phyloP scores from a whole-genome alignment of 192 early-diverging fungal species.

The Coemansia sp. region DNA sequence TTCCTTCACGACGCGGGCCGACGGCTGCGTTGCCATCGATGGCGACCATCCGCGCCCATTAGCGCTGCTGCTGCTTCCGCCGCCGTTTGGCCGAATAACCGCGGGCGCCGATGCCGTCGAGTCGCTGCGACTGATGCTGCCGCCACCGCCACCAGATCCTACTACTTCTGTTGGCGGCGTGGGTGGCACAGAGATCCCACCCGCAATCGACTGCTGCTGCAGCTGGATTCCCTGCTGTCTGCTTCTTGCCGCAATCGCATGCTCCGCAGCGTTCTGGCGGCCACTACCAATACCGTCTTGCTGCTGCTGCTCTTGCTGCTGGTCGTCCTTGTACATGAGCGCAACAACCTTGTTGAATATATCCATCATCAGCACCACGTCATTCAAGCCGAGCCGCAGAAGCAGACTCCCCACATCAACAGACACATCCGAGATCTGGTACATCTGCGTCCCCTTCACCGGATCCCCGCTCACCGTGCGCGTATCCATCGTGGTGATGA shows the following conservation, averaged over 20 bases:
- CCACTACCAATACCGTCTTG: not conserved
- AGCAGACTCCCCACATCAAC: slow-evolving; percentile 79
- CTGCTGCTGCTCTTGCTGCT: not conserved
- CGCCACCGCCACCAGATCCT: not conserved
- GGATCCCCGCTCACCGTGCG: slow-evolving; percentile 60
- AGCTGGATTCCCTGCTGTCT: not conserved
- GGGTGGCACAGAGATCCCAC: not conserved
- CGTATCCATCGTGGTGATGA: slow-evolving; percentile 78
- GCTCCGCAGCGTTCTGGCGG: not conserved
- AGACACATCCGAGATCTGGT: slow-evolving; percentile 64
- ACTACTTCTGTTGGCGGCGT: not conserved
- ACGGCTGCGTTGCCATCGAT: not conserved
- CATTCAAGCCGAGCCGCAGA: slow-evolving; percentile 84
- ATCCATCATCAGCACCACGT: slow-evolving; percentile 77
- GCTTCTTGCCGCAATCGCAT: not conserved
- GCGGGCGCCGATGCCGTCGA: slow-evolving; percentile 19
- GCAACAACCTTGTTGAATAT: slow-evolving; percentile 76
- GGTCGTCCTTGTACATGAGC: slow-evolving; percentile 50
- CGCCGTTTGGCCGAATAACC: not conserved
- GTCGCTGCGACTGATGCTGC: not conserved
- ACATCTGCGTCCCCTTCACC: slow-evolving; percentile 18
- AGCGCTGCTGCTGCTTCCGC: not conserved
- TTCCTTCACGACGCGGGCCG: slow-evolving; percentile 40
- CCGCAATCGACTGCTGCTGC: not conserved
- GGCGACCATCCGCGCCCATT: slow-evolving; percentile 3